Conservation (phyloP, 208 protist genomes). For the Baffinella frigidus region DNA sequence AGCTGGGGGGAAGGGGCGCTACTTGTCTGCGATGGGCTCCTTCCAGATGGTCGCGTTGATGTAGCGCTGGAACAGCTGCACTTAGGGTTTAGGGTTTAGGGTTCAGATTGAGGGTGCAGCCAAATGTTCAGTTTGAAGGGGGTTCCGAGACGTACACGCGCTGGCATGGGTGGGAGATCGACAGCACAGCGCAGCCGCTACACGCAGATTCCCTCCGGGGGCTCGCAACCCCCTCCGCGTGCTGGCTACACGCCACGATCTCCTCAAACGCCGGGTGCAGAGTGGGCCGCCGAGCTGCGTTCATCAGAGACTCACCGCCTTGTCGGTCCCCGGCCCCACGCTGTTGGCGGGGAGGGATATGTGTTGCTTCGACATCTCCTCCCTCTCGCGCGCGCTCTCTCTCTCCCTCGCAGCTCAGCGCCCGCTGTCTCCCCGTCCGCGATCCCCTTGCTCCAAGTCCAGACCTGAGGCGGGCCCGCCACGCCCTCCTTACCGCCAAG, state of each 20-base stretch:
- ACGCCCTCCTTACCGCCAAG: no score
- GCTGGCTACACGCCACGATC: not conserved
- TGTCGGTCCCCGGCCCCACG: not conserved
- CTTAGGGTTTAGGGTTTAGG: not conserved
- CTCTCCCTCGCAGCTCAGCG: no score
- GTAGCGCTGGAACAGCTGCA: slow-evolving; percentile 24
- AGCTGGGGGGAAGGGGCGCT: not conserved
- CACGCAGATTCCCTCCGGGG: not conserved
- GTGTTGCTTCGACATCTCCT: no score
- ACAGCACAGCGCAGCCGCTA: not conserved
- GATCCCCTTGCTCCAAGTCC: no score
- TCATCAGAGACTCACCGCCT: not conserved
- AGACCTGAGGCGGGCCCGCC: no score
- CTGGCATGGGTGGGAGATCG: no score
- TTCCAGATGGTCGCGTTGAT: slow-evolving; percentile 18
- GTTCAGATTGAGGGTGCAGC: not conserved
- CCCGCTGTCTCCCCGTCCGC: no score
- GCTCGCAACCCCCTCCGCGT: not conserved
- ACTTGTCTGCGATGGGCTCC: slow-evolving; percentile 48
- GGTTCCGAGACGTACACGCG: no score
- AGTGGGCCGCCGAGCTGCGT: no score
- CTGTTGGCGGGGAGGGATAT: slow-evolving; percentile 31
- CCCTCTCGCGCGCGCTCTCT: no score
- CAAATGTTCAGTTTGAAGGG: no score
- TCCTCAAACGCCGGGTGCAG: not conserved